These are phyloP conservation scores for Cladosporium phlei DNA, from an alignment of 2,329 filamentous ascomycete genomes.

Conservation along the genomic window DNA sequence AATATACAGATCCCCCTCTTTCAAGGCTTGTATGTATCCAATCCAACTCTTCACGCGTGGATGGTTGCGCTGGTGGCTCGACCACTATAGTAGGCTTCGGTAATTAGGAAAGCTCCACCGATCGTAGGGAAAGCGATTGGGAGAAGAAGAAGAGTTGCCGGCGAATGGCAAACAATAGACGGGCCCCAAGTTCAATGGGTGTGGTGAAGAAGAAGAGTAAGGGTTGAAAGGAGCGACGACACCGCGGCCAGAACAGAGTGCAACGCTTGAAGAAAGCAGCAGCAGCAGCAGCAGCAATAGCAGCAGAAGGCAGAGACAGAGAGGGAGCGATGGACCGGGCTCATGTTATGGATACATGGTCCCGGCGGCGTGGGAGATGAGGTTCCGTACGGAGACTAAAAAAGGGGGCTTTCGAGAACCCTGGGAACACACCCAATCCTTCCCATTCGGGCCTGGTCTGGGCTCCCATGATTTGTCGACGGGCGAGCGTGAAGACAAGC, in stretches of 20 bases:
- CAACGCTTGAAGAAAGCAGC: conserved; percentile 24
- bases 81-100: conserved; percentile 12
- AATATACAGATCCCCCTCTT: conserved; percentile 23
- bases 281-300: conserved; percentile 18
- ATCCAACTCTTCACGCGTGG: conserved; percentile 11
- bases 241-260: conserved; percentile 18
- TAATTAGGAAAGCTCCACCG: conserved; percentile 13
- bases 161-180: conserved; percentile 17
- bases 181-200: conserved; percentile 15
- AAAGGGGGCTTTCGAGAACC: conserved; percentile 14
- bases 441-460: conserved; percentile 7
- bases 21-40: conserved; percentile 9
- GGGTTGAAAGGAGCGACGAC: conserved; percentile 22
- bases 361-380: conserved; percentile 18
- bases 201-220: conserved; percentile 20
- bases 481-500: conserved; percentile 4
- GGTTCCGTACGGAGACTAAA: conserved; percentile 14
- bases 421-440: conserved; percentile 6
- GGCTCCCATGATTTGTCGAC: neutral
- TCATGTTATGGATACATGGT: conserved; percentile 25
- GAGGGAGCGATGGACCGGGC: conserved; percentile 12
- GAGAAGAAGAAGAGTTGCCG: conserved; percentile 9
- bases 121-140: conserved; percentile 16
- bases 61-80: conserved; percentile 8
- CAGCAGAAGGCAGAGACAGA: conserved; percentile 14